Evolutionary conservation across 2,329 filamentous ascomycete species (phyloP), one percentile per base, ranked within the genome.

Genomic region (Fusarium devonianum): DNA sequence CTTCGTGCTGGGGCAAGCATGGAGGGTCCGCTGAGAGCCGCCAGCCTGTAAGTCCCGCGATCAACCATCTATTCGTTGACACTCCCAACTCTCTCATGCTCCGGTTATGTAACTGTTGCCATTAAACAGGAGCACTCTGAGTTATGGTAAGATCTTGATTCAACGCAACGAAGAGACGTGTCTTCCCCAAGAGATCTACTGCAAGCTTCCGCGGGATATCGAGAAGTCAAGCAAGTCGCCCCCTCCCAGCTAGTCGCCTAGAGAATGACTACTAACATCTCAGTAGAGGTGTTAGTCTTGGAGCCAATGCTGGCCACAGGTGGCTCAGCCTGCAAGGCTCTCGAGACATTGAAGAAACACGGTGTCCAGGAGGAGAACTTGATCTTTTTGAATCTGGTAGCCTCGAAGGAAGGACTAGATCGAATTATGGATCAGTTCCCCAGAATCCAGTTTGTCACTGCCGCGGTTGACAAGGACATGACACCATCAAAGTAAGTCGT

Each of bases 61-160:
- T n/a, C n/a, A n/a, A n/a, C n/a, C n/a, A n/a, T n/a, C n/a, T n/a
- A n/a, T n/a, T n/a, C n/a, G n/a, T n/a, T n/a, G n/a, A n/a, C n/a
- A n/a, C n/a, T n/a, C n/a, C n/a, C n/a, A n/a, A n/a, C n/a, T n/a
- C n/a, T n/a, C n/a, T n/a, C n/a, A n/a, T n/a, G n/a, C n/a, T n/a
- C n/a, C n/a, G n/a, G n/a, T n/a, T n/a, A n/a, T n/a, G n/a, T n/a
- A n/a, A n/a, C n/a, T n/a, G n/a, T n/a, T n/a, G n/a, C n/a, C n/a
- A n/a, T n/a, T n/a, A n/a, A 18, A 18, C n/a, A 58, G 66, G 13
- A 67, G 64, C 0, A 62, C 63, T 5, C 36, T 70, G 23, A 67
- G 61, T 44, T 69, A 67, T 48, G 69, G 67, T 8, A 67, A 69
- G 43, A 62, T 70, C 18, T 51, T 71, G 12, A 71, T 70, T 28